A percentile compares a stretch with the other conserved stretches of the same genome.
phyloP scores from a whole-genome alignment of 352 stramenopile genomes.

The Elongisporangium anandrum region DNA sequence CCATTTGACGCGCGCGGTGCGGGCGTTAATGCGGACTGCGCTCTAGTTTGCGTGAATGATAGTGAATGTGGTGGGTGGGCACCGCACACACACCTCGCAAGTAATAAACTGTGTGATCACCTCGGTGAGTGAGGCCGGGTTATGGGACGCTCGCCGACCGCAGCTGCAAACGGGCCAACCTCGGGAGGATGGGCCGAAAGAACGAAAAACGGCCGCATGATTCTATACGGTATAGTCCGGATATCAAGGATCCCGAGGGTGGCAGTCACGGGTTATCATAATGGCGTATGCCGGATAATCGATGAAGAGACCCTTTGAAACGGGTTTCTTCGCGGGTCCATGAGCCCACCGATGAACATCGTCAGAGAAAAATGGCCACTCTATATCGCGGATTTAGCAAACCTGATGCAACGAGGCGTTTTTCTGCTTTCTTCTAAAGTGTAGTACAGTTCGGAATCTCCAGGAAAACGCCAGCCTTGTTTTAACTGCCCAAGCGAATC shows the following conservation, averaged over 20 bases:
- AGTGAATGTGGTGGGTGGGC: slow-evolving; percentile 1
- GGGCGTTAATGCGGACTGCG: background rate
- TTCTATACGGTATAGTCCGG: background rate
- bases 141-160: background rate
- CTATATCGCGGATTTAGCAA: background rate
- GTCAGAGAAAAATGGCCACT: background rate
- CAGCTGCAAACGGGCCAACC: background rate
- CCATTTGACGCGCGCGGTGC: slow-evolving; percentile 11
- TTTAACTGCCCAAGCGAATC: background rate
- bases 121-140: background rate
- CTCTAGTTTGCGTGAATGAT: background rate
- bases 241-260: background rate
- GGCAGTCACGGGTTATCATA: background rate
- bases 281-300: background rate
- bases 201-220: background rate
- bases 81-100: background rate
- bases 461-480: background rate
- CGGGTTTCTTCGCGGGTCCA: background rate
- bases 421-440: background rate
- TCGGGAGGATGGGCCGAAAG: background rate
- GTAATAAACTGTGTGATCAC: background rate
- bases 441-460: background rate
- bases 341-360: background rate
- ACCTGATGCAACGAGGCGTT: background rate
- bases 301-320: background rate